Conservation (phyloP, 177 flowering plant genomes). For the Telopea speciosissima region DNA sequence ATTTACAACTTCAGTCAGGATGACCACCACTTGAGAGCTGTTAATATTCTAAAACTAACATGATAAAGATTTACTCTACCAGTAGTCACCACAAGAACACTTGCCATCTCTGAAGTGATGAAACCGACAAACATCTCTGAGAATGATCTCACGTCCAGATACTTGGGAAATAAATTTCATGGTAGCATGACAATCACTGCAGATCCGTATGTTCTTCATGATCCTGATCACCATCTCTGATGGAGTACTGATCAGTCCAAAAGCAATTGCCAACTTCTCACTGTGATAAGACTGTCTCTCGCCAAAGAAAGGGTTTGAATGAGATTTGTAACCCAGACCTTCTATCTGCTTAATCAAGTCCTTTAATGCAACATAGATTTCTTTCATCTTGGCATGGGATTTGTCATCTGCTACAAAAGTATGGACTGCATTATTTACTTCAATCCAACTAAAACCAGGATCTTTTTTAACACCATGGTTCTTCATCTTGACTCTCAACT, state of each 20-base stretch:
- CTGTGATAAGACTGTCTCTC: background rate
- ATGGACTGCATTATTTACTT: background rate
- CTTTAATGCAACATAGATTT: background rate
- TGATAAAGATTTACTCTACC: background rate
- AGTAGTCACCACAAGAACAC: background rate
- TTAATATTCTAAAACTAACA: too few relatives aligned
- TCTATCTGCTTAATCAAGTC: background rate
- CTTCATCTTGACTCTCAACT: background rate
- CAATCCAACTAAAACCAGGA: background rate
- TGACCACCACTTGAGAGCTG: too few relatives aligned
- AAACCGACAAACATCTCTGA: background rate
- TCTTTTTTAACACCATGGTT: background rate
- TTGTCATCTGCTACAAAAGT: background rate
- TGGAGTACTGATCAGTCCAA: background rate
- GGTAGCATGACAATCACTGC: background rate
- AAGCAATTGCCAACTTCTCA: background rate
- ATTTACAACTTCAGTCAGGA: too few relatives aligned
- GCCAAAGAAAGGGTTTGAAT: background rate
- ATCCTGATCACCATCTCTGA: background rate
- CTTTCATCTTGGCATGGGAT: background rate
- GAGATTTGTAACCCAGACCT: background rate
- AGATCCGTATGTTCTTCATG: background rate
- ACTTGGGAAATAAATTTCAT: background rate
- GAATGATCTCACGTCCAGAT: background rate
- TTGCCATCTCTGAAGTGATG: background rate